Evolutionary conservation across 352 stramenopile genomes (phyloP).

Genomic region (Sclerospora graminicola): DNA sequence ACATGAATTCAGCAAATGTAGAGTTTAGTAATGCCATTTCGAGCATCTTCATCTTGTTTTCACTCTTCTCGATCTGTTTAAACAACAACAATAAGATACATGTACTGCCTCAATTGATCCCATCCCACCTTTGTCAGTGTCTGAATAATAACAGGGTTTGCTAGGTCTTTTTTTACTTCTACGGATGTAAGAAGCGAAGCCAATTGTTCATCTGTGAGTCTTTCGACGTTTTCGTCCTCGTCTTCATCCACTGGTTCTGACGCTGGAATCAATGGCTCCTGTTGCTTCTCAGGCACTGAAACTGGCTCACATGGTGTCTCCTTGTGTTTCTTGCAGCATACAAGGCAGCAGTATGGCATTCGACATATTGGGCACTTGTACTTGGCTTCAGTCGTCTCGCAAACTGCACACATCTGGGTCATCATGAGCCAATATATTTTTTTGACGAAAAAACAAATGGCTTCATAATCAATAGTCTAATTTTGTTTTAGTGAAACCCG

Average conservation of each 20-base stretch:
- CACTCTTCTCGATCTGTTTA: constrained; percentile 49
- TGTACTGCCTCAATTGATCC: background rate
- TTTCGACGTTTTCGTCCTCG: constrained; percentile 29
- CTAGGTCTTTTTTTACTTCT: constrained; percentile 29
- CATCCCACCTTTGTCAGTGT: constrained; percentile 37
- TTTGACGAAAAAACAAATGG: no score
- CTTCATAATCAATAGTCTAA: no score
- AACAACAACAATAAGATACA: constrained; percentile 1
- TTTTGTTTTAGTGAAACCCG: no score
- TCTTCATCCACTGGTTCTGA: constrained; percentile 6
- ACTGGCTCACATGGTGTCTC: constrained; percentile 38
- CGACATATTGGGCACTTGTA: constrained; percentile 79
- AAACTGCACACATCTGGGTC: constrained; percentile 46
- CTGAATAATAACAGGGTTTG: constrained; percentile 35
- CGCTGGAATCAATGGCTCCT: constrained; percentile 4
- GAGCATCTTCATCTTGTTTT: constrained; percentile 57
- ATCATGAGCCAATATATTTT: constrained; percentile 16
- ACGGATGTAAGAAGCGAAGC: constrained; percentile 21
- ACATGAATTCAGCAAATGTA: constrained; percentile 71
- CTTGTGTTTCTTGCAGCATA: constrained; percentile 78
- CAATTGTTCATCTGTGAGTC: constrained; percentile 50
- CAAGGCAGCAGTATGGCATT: constrained; percentile 58
- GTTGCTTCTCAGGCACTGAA: constrained; percentile 4
- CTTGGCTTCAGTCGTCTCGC: constrained; percentile 42
- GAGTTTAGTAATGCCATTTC: constrained; percentile 69